Evolutionary conservation across 2,329 filamentous ascomycete genomes (phyloP), one percentile per base, ranked within the genome.

Genomic region (Bertia moriformis): DNA sequence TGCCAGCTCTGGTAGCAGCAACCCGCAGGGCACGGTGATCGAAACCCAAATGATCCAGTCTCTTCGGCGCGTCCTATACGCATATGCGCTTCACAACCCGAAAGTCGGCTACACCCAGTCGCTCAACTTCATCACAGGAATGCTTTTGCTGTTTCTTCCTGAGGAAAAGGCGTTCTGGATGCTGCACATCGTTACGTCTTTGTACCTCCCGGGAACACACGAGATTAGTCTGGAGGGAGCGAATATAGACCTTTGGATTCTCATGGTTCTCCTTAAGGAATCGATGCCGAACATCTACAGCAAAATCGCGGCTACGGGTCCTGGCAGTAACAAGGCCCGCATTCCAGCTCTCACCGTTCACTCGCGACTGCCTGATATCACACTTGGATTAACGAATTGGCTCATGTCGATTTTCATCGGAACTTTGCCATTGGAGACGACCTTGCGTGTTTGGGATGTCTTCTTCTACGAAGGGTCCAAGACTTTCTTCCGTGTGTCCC

Each of bases 351-450:
- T 35, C 10, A n/a, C 37, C 12, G 17, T 19, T 7, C 10, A 38
- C 14, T 19, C 19, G 7, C 60, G 70, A 12, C 57, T 79, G 18
- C 75, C 75, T 0, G 76, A 75, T 18, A 73, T 80, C 40, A 73
- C 70, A 3, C 62, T 80, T 2, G 74, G 74, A 19, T 69, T 75
- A 30, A 79, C 75, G 2, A 71, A 74, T 18, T 80, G 75, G 75
- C 73, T 80, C 49, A 80, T 80, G 75, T 75, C 70, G 2, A 62
- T 77, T 22, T 79, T 78, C 49, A 73, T 80, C 42, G 73, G 73
- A 41, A 77, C 70, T 2, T 54, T 80, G 14, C 75, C 75, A n/a
- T 69, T 78, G 41, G 75, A 80, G 51, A 72, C 69, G 14, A 73
- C 75, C 1, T 60, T 79, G n/a, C 67, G 75, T 12, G 69, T 79